These are phyloP conservation scores for Cercospora sp. DNA, from an alignment of 2,329 filamentous ascomycete genomes.

Conservation along the genomic window DNA sequence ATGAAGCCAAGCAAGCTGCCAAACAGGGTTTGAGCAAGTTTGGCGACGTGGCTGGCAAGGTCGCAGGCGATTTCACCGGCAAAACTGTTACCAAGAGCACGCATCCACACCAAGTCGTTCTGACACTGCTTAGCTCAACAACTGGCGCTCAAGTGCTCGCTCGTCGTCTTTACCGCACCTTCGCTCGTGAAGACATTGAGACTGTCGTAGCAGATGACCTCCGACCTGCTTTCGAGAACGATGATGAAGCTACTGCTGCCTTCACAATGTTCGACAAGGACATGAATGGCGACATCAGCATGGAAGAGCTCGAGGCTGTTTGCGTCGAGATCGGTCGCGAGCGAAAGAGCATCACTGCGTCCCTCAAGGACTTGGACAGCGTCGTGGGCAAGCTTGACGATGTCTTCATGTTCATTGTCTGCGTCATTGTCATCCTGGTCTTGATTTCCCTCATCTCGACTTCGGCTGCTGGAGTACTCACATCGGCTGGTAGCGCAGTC, in stretches of 20 bases:
- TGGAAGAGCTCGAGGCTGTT: constrained; percentile 89
- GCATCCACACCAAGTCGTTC: constrained; percentile 80
- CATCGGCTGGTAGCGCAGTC: constrained; percentile 82
- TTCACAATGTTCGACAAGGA: constrained; percentile 95
- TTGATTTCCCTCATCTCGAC: constrained; percentile 87
- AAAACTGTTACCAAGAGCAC: constrained; percentile 65
- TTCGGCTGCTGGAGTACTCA: constrained; percentile 86
- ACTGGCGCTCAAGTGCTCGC: constrained; percentile 78
- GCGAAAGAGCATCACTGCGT: constrained; percentile 92
- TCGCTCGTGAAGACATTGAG: constrained; percentile 71
- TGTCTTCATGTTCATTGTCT: constrained; percentile 83
- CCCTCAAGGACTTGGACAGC: constrained; percentile 89
- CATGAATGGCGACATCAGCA: constrained; percentile 92
- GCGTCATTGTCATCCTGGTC: constrained; percentile 77
- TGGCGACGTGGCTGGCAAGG: constrained; percentile 78
- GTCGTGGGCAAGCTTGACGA: constrained; percentile 87
- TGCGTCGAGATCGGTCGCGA: constrained; percentile 94
- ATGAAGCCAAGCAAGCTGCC: constrained; percentile 70
- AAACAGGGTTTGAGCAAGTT: constrained; percentile 75
- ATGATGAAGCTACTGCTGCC: constrained; percentile 84
- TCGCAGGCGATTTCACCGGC: constrained; percentile 91
- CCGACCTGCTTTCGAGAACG: constrained; percentile 72
- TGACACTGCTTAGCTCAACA: constrained; percentile 72
- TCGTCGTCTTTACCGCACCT: constrained; percentile 82
- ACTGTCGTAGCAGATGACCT: constrained; percentile 78